phyloP scores from a whole-genome alignment of 2,329 filamentous ascomycete genomes.

The Ambrosiella beaveri region DNA sequence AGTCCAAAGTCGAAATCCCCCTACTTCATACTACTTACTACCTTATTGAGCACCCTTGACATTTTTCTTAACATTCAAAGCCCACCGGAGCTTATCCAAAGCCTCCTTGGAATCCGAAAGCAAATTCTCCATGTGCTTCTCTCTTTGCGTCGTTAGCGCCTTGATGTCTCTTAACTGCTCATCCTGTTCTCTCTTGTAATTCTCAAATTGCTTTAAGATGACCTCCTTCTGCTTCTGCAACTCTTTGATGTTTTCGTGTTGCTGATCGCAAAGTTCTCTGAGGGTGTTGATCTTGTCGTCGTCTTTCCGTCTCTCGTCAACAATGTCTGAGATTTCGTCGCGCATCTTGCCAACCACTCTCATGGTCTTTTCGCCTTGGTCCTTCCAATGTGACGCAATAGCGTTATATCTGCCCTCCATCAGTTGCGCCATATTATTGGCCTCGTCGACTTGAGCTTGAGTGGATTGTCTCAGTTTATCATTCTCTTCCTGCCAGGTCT shows the following conservation, averaged over 20 bases:
- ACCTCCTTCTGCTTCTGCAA: conserved; percentile 43
- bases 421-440: conserved; percentile 44
- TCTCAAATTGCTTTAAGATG: conserved; percentile 41
- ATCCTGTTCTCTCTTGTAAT: conserved; percentile 48
- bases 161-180: conserved; percentile 43
- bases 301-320: conserved; percentile 38
- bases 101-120: conserved; percentile 41
- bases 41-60: conserved; percentile 34
- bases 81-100: conserved; percentile 56
- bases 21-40: neutral
- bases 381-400: conserved; percentile 48
- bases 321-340: conserved; percentile 35
- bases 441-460: conserved; percentile 46
- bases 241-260: conserved; percentile 48
- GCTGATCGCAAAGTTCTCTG: conserved; percentile 54
- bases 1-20: neutral
- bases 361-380: conserved; percentile 46
- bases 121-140: conserved; percentile 41
- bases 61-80: conserved; percentile 48
- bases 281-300: conserved; percentile 47
- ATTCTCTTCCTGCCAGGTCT: conserved; percentile 43
- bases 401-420: conserved; percentile 55
- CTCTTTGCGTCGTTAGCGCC: conserved; percentile 35
- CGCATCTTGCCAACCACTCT: conserved; percentile 31
- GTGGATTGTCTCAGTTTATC: conserved; percentile 43